These are phyloP conservation scores for Pseudocercospora crystallina DNA, from an alignment of 2,329 filamentous ascomycete genomes.

Conservation along the genomic window DNA sequence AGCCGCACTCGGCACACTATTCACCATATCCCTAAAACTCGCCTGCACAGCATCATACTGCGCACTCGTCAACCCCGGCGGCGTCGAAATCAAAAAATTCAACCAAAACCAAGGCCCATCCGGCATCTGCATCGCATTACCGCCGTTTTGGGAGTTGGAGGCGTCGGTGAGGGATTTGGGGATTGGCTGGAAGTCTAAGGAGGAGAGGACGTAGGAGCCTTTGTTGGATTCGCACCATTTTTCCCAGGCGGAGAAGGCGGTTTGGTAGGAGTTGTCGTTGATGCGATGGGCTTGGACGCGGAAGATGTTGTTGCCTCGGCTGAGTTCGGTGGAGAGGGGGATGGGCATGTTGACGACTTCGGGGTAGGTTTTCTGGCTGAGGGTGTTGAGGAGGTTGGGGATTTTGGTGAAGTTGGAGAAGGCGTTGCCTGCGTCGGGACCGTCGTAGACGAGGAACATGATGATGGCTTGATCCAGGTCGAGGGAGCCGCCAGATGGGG, in stretches of 20 bases:
- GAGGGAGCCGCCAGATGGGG: slow-evolving; percentile 28
- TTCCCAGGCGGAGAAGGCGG: slow-evolving; percentile 30
- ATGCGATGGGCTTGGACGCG: slow-evolving; percentile 35
- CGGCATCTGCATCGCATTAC: slow-evolving; percentile 9
- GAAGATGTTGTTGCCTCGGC: slow-evolving; percentile 37
- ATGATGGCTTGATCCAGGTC: slow-evolving; percentile 36
- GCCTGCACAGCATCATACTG: slow-evolving; percentile 10
- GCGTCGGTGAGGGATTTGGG: slow-evolving; percentile 6
- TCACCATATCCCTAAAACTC: slow-evolving; percentile 10
- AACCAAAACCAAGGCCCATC: slow-evolving; percentile 10
- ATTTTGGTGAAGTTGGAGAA: slow-evolving; percentile 38
- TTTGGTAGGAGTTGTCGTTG: slow-evolving; percentile 25
- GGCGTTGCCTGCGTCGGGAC: slow-evolving; percentile 32
- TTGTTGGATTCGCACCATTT: slow-evolving; percentile 35
- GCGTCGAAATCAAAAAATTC: slow-evolving; percentile 1
- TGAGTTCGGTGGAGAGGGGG: slow-evolving; percentile 31
- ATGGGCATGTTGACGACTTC: slow-evolving; percentile 38
- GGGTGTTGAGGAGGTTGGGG: slow-evolving; percentile 32
- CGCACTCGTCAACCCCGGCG: background rate
- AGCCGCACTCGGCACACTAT: background rate
- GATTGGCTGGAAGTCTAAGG: slow-evolving; percentile 10
- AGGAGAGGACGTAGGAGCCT: slow-evolving; percentile 32
- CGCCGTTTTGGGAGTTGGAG: slow-evolving; percentile 2
- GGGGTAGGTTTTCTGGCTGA: slow-evolving; percentile 31
- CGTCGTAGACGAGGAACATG: slow-evolving; percentile 40